Percentiles rank a stretch among this genome's conserved stretches.
These are phyloP conservation scores for Tremella fuciformis DNA, from an alignment of 768 basidiomycete genomes.

Conservation along the genomic window DNA sequence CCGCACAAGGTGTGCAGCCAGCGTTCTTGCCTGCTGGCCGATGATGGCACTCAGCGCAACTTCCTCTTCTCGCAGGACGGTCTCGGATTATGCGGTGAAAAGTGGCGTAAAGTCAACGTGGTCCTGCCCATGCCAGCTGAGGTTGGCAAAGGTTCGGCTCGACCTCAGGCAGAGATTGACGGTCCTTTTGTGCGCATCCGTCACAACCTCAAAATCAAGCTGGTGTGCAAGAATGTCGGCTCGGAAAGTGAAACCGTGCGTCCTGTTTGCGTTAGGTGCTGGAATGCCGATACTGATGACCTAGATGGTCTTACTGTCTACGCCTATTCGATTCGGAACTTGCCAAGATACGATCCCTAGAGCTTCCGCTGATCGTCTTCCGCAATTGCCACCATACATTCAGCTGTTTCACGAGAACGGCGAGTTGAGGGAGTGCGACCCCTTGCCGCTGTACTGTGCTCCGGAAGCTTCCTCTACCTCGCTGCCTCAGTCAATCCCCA, in stretches of 20 bases:
- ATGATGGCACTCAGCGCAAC: constrained; percentile 45
- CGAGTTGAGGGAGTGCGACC: constrained; percentile 38
- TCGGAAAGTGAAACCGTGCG: constrained; percentile 18
- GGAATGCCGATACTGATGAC: constrained; percentile 2
- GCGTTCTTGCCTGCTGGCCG: constrained; percentile 32
- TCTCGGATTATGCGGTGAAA: constrained; percentile 32
- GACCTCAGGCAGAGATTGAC: constrained; percentile 40
- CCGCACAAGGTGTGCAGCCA: constrained; percentile 15
- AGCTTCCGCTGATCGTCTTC: neutral
- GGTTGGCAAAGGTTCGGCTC: constrained; percentile 5
- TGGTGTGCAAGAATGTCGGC: constrained; percentile 24
- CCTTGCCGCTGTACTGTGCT: constrained; percentile 40
- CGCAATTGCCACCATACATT: constrained; percentile 44
- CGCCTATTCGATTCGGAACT: constrained; percentile 47
- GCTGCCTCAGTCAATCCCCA: neutral
- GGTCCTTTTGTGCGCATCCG: constrained; percentile 44
- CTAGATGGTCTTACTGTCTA: constrained; percentile 41
- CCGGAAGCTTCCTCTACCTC: constrained; percentile 7
- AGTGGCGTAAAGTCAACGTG: constrained; percentile 49
- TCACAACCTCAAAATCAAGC: constrained; percentile 46
- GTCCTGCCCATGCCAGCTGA: constrained; percentile 45
- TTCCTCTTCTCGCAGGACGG: constrained; percentile 48
- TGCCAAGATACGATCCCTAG: constrained; percentile 24
- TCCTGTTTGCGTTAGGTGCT: neutral
- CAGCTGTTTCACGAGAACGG: constrained; percentile 52